phyloP scores from a whole-genome alignment of 2,329 filamentous ascomycete genomes.

The Botrytis byssoidea region DNA sequence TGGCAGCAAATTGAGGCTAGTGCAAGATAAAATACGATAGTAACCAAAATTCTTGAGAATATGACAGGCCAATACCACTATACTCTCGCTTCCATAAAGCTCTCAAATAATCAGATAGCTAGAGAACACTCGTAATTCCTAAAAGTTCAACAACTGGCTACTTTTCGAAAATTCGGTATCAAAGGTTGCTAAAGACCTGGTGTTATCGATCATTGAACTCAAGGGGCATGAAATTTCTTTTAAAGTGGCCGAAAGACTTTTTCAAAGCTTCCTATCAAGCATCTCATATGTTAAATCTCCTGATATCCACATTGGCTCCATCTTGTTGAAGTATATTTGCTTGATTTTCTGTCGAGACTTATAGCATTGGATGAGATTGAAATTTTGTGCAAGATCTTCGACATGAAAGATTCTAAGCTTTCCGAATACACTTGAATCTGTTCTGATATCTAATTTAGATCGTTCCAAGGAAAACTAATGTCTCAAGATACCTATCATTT shows the following conservation, averaged over 20 bases:
- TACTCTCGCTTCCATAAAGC: background rate
- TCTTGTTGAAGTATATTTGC: background rate
- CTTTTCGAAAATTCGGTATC: background rate
- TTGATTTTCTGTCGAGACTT: background rate
- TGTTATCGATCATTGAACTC: too few species aligned
- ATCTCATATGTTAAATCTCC: background rate
- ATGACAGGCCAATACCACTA: background rate
- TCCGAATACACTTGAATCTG: too few species aligned
- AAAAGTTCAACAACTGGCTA: background rate
- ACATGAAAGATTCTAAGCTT: background rate
- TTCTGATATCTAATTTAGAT: too few species aligned
- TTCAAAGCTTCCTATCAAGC: too few species aligned
- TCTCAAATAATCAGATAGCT: background rate
- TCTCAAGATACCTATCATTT: background rate
- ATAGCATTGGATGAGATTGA: fast-evolving
- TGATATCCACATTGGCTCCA: background rate
- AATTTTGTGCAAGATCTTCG: background rate
- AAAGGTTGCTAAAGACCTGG: too few species aligned
- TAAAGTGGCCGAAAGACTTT: too few species aligned
- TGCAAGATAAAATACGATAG: background rate
- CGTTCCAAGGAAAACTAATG: too few species aligned
- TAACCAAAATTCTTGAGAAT: background rate
- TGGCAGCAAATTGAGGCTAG: too few species aligned
- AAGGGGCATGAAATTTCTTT: too few species aligned
- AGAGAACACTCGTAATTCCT: background rate